Evolutionary conservation across 192 early-diverging fungal species (phyloP).

Genomic region (Allomyces macrogynus): DNA sequence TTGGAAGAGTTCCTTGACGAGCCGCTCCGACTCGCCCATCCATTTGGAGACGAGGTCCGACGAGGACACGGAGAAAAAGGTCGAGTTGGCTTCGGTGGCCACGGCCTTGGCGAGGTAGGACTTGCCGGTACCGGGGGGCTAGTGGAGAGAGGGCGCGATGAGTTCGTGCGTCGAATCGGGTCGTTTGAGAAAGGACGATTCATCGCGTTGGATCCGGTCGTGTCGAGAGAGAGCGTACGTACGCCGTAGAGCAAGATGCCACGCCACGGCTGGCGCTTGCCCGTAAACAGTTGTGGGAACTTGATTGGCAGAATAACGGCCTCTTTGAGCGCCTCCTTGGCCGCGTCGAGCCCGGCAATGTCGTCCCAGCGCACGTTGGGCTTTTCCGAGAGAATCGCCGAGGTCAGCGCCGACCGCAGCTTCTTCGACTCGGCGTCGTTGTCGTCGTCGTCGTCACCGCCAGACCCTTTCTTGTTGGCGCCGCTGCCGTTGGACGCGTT

Average conservation of each 20-base stretch:
- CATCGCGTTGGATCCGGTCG: no score
- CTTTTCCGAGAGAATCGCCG: conserved; percentile 84
- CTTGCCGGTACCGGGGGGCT: conserved; percentile 93
- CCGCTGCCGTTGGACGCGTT: conserved; percentile 11
- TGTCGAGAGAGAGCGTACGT: no score
- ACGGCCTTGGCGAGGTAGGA: conserved; percentile 93
- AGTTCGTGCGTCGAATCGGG: no score
- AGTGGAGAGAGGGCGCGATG: not conserved
- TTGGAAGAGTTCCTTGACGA: conserved; percentile 83
- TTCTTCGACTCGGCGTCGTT: conserved; percentile 27
- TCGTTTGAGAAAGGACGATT: no score
- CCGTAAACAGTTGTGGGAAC: conserved; percentile 88
- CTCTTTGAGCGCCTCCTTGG: conserved; percentile 93
- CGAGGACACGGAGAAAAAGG: conserved; percentile 91
- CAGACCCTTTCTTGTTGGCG: conserved; percentile 18
- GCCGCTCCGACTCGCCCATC: conserved; percentile 94
- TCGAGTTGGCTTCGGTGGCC: conserved; percentile 88
- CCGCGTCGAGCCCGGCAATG: conserved; percentile 83
- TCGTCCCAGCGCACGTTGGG: conserved; percentile 95
- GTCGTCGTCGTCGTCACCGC: conserved; percentile 15
- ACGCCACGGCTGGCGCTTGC: conserved; percentile 87
- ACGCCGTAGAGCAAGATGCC: conserved; percentile 89
- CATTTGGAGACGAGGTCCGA: conserved; percentile 98
- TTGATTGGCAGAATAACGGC: conserved; percentile 96
- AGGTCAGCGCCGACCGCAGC: conserved; percentile 16